These are phyloP conservation scores for Otatea glauca DNA, from an alignment of 176 grass and related monocot species.

Conservation along the genomic window DNA sequence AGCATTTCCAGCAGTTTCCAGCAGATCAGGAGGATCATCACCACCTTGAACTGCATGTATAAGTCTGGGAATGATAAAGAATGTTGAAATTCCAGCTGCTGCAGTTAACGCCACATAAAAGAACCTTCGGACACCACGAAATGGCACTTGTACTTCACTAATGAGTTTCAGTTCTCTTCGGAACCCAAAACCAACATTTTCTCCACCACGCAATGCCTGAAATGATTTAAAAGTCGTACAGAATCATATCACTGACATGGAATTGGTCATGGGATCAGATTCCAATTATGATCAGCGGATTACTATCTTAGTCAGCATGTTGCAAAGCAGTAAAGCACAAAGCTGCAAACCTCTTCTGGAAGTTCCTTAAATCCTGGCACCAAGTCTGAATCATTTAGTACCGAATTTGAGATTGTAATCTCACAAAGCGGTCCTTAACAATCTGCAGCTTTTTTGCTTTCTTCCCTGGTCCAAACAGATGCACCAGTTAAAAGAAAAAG, in stretches of 20 bases:
- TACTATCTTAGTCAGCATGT: conserved; percentile 22
- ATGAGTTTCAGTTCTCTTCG: conserved; percentile 93
- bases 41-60: conserved; percentile 82
- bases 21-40: conserved; percentile 81
- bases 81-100: conserved; percentile 83
- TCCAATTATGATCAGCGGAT: conserved; percentile 12
- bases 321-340: conserved; percentile 32
- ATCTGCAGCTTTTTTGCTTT: conserved; percentile 76
- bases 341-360: conserved; percentile 79
- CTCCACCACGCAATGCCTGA: conserved; percentile 85
- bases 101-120: conserved; percentile 92
- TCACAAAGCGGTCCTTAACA: conserved; percentile 81
- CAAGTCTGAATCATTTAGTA: conserved; percentile 93
- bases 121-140: conserved; percentile 93
- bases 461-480: conserved; percentile 75
- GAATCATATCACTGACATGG: conserved; percentile 24
- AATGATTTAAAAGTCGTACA: conserved; percentile 26
- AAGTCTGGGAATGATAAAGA: conserved; percentile 88
- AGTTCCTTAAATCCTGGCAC: conserved; percentile 87
- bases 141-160: conserved; percentile 98
- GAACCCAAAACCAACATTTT: conserved; percentile 90
- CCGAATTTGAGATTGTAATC: conserved; percentile 96
- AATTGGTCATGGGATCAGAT: conserved; percentile 3
- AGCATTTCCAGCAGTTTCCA: conserved; percentile 82
- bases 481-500: conserved; percentile 22